phyloP scores from a whole-genome alignment of 2,329 filamentous ascomycete species.

The Aspergillus pseudoviridinutans region DNA sequence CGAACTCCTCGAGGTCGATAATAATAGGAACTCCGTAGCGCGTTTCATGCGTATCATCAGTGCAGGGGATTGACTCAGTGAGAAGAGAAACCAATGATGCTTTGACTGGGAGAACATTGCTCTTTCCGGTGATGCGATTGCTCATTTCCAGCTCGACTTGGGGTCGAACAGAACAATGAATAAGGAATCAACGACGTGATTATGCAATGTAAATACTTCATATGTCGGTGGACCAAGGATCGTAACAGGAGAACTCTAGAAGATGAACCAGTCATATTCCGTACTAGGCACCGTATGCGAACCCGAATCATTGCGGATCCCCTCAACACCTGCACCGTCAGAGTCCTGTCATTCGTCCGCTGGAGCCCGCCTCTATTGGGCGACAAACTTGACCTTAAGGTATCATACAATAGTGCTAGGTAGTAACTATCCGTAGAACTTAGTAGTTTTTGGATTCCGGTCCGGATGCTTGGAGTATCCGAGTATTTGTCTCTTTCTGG shows the following conservation, averaged over 20 bases:
- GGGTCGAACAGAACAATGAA: too few relatives aligned
- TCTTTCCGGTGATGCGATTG: neutral
- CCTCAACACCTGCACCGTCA: slow-evolving; percentile 18
- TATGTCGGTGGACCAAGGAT: neutral
- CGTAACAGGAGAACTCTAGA: neutral
- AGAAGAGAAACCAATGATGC: neutral
- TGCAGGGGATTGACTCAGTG: neutral
- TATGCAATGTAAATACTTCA: neutral
- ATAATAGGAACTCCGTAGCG: neutral
- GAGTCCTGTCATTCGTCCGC: slow-evolving; percentile 23
- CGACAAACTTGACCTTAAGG: too few relatives aligned
- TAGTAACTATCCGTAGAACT: neutral
- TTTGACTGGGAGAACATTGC: neutral
- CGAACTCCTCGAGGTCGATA: neutral
- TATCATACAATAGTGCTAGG: too few relatives aligned
- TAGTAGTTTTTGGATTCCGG: neutral
- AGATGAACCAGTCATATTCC: too few relatives aligned
- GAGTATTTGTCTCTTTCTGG: neutral
- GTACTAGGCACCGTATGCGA: neutral
- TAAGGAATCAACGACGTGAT: neutral
- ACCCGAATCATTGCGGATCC: slow-evolving; percentile 2
- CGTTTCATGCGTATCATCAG: neutral
- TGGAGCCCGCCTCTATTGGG: neutral
- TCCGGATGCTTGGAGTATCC: neutral
- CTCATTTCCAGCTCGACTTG: neutral